These are phyloP conservation scores for Cryptococcus floricola DNA, from an alignment of 1,284 basidiomycete species.

Conservation along the genomic window DNA sequence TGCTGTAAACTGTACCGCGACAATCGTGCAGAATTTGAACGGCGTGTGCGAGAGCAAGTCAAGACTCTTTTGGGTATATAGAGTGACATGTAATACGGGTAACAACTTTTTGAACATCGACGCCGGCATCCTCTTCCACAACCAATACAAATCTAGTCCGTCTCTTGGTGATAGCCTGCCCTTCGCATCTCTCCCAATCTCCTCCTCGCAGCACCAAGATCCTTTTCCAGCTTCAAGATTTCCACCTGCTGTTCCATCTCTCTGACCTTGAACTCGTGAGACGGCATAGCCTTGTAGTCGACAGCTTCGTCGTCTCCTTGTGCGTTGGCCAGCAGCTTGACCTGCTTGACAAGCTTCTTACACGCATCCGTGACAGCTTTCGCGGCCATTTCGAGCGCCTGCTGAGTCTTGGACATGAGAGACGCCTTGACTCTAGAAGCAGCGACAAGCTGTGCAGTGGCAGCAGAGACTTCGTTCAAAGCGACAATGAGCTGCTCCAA, in stretches of 20 bases:
- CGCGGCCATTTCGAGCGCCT: constrained; percentile 89
- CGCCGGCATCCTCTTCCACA: too few relatives aligned
- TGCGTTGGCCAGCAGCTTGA: constrained; percentile 88
- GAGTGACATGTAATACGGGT: background rate
- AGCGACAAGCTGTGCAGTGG: constrained; percentile 96
- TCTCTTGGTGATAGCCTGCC: constrained; percentile 61
- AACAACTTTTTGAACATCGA: background rate
- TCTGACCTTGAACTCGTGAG: constrained; percentile 90
- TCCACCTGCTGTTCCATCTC: constrained; percentile 99
- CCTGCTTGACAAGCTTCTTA: constrained; percentile 91
- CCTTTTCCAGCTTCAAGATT: constrained; percentile 94
- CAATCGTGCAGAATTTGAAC: constrained; percentile 59
- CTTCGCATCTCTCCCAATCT: constrained; percentile 83
- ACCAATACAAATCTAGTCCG: constrained; percentile 20
- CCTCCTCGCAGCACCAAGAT: constrained; percentile 80
- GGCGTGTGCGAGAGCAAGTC: constrained; percentile 52
- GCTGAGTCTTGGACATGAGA: constrained; percentile 97
- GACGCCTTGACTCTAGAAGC: constrained; percentile 98
- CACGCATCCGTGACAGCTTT: constrained; percentile 99
- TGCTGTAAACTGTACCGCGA: constrained; percentile 93
- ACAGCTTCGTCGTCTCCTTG: constrained; percentile 73
- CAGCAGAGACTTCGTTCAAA: constrained; percentile 94
- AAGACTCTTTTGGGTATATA: constrained; percentile 51
- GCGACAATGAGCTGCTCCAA: constrained; percentile 98
- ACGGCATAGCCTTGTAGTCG: constrained; percentile 89